A percentile compares a stretch with the other conserved stretches of the same genome.
Conservation (phyloP, 306 rosid species). For the Trifolium pratense region DNA sequence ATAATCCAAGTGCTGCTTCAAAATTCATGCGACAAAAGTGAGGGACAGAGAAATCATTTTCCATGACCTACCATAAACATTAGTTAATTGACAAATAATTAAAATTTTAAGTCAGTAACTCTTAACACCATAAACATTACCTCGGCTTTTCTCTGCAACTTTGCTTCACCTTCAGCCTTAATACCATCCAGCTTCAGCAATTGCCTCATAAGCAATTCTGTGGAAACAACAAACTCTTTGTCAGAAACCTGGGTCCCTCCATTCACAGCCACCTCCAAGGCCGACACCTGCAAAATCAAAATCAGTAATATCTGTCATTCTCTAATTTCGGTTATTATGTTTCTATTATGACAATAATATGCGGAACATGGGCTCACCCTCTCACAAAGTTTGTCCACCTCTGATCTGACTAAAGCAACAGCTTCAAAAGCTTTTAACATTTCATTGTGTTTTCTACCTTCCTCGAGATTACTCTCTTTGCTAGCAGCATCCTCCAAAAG, state of each 20-base stretch:
- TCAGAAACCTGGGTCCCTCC: slow-evolving; percentile 77
- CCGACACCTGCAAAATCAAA: slow-evolving; percentile 62
- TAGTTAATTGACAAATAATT: slow-evolving; percentile 11
- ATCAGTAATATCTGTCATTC: slow-evolving; percentile 29
- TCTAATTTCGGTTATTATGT: not conserved
- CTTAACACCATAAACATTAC: slow-evolving; percentile 43
- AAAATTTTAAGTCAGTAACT: slow-evolving; percentile 10
- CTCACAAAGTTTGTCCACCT: slow-evolving; percentile 78
- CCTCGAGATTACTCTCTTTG: slow-evolving; percentile 64
- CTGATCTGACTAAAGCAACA: slow-evolving; percentile 65
- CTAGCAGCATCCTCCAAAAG: slow-evolving; percentile 65
- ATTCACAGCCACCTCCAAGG: slow-evolving; percentile 68
- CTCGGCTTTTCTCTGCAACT: slow-evolving; percentile 86
- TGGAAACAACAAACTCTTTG: slow-evolving; percentile 64
- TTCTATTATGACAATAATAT: not conserved
- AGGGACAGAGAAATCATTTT: slow-evolving; percentile 16
- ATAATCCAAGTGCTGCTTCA: slow-evolving; percentile 11
- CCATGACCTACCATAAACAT: slow-evolving; percentile 2
- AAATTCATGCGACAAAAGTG: not conserved
- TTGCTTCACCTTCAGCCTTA: slow-evolving; percentile 86
- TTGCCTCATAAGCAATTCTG: slow-evolving; percentile 89
- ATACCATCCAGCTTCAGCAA: slow-evolving; percentile 83
- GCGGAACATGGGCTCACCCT: slow-evolving; percentile 53
- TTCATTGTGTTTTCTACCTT: slow-evolving; percentile 51
- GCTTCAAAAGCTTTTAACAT: slow-evolving; percentile 63